Evolutionary conservation across 306 rosid genomes (phyloP), one percentile per base, ranked within the genome.

Genomic region (Begonia peltatifolia): DNA sequence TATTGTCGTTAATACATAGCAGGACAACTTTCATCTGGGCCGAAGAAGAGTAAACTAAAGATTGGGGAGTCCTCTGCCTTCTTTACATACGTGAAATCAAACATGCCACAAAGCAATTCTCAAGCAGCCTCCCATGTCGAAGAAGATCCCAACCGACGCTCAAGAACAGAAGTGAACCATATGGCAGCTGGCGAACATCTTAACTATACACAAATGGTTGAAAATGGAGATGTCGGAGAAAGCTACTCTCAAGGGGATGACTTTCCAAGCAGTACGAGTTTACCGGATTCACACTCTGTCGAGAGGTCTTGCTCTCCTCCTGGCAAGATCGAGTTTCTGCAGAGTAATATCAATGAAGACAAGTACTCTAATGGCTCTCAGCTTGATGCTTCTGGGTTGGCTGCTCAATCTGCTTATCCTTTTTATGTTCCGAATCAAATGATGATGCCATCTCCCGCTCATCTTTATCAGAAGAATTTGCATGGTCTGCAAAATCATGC

Each of bases 21-120:
- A 83, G 94, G 73, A 25, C 66, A 73, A 47, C 75, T 75, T 66
- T 74, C 75, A 30, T 59, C 71, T 63, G 87, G 84, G 64, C 99
- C 89, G 5, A 83, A 61, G 60, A 86, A 79, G 78, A 92, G 93
- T 59, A 82, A 81, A 65, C 73, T 92, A 50, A 86, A 76, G 84
- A 92, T 92, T 60, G 99, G 99, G 6, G 78, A 84, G 64, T 92
- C 96, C 46, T 92, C 99, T 25, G 96, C 99, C 66, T 92, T 92
- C 71, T 76, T 92, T 56, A 79, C 89, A 9, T 92, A 92, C 56
- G 93, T 87, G 54, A 92, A 92, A 72, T 73, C 80, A 25, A 50
- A 71, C 71, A 35, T 55, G 20, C 50, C 25, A 11, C 74, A 74
- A 70, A 73, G 57, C 59, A 76, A 71, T 58, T 59, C 76, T 51